Conservation (phyloP, 169 alveolate species). For the Eimeria sp. region DNA sequence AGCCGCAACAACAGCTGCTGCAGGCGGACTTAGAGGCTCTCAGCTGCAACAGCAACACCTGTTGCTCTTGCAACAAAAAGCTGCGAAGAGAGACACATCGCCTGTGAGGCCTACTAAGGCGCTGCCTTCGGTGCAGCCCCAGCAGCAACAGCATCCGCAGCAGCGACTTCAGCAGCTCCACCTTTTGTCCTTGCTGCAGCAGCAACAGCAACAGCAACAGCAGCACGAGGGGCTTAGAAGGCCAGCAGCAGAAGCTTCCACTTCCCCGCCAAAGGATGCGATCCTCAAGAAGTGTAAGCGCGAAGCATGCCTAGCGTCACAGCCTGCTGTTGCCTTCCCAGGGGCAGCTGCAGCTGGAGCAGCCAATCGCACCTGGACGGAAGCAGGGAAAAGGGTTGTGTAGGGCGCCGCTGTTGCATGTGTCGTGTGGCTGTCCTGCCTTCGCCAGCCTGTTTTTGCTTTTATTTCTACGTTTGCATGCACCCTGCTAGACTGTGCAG, state of each 20-base stretch:
- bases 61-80: conserved; percentile 34
- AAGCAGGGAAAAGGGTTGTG: neutral
- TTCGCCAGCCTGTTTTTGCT: neutral
- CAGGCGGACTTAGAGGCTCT: conserved; percentile 30
- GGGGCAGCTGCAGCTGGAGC: neutral
- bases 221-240: conserved; percentile 47
- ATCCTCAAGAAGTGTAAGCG: conserved; percentile 45
- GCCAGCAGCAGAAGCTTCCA: conserved; percentile 36
- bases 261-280: conserved; percentile 62
- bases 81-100: conserved; percentile 15
- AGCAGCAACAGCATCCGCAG: conserved; percentile 51
- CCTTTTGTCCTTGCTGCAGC: conserved; percentile 53
- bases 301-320: neutral
- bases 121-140: conserved; percentile 17
- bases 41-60: conserved; percentile 37
- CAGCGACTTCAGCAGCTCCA: conserved; percentile 66
- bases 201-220: conserved; percentile 54
- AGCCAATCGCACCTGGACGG: neutral
- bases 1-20: conserved; percentile 1
- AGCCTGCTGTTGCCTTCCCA: neutral
- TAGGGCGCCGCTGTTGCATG: neutral
- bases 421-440: neutral
- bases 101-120: conserved; percentile 49
- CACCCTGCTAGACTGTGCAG: neutral
- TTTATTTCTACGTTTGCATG: neutral